Evolutionary conservation across 306 rosid genomes (phyloP), one percentile per base, ranked within the genome.

Genomic region (Betula pendula): DNA sequence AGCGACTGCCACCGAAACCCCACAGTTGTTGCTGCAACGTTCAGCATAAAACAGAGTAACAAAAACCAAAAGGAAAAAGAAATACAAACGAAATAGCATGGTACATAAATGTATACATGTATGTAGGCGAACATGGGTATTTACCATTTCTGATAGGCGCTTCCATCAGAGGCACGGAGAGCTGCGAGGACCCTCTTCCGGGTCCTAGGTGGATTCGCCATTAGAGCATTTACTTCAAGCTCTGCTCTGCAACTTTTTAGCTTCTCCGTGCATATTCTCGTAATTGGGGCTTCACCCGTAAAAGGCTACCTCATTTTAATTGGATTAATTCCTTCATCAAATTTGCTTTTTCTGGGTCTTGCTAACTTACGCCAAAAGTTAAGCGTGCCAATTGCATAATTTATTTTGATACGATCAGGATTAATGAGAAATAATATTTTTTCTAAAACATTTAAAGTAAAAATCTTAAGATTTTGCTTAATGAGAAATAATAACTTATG

Each of bases 61-160:
- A 31, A 48, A 68, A 72, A 73, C 13, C 4, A 13, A 48, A 44
- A 10, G 48, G 5, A 63, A 68, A 44, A 13, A 2, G 16, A 59
- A 52, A 11, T 12, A n/a, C 35, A 35, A 48, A n/a, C 14, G 19
- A 68, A 6, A 14, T 17, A 19, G 6, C 3, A 51, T 3, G 33
- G 3, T 16, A 43, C 6, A 16, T 12, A 49, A 15, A 19, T 15
- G 52, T 10, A 15, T 43, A 27, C 10, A 22, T 8, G 31, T 25
- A 5, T 13, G 24, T n/a, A 13, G 11, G 14, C 13, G 4, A 48
- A 24, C 19, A 56, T 31, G 9, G 3, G 9, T 0, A 69, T 1
- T 43, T 81, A 89, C 96, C 96, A 88, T 3, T 81, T 87, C 38
- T 77, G 76, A 73, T 85, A 88, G 62, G 91, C 86, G 60, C 93